Conservation (phyloP, 441 rosid genomes). For the Aleurites moluccanus region DNA sequence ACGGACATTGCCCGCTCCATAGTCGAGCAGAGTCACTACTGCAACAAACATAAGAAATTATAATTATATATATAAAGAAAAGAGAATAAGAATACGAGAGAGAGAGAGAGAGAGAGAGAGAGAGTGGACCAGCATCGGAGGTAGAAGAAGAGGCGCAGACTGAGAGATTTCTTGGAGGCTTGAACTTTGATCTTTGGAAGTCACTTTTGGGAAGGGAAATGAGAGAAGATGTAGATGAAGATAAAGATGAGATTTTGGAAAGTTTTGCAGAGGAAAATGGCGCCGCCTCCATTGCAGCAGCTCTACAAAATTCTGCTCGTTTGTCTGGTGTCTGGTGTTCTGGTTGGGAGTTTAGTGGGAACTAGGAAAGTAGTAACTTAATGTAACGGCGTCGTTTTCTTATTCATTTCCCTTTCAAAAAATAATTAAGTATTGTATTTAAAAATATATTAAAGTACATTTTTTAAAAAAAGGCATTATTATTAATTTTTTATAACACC, state of each 20-base stretch:
- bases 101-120: neutral
- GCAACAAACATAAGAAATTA: neutral
- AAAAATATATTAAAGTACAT: too few species aligned
- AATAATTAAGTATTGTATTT: too few species aligned
- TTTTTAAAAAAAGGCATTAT: too few species aligned
- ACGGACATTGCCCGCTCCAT: constrained; percentile 96
- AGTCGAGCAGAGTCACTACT: constrained; percentile 89
- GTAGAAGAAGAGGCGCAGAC: constrained; percentile 21
- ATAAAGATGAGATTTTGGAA: neutral
- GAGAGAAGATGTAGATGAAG: constrained; percentile 9
- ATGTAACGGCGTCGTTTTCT: neutral
- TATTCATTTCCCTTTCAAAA: neutral
- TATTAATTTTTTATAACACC: too few species aligned
- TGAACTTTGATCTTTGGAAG: neutral
- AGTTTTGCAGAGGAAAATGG: neutral
- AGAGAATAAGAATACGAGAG: neutral
- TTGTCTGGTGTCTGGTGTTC: neutral
- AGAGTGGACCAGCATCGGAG: constrained; percentile 15
- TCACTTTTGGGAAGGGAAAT: constrained; percentile 11
- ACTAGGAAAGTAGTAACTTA: neutral
- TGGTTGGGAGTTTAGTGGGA: neutral
- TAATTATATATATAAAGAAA: neutral
- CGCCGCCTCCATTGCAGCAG: constrained; percentile 17
- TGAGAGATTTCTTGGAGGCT: constrained; percentile 13
- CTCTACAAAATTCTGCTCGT: constrained; percentile 10